Base-by-base conservation (phyloP, 192 early-diverging fungal species). In the Backusella circina region DNA sequence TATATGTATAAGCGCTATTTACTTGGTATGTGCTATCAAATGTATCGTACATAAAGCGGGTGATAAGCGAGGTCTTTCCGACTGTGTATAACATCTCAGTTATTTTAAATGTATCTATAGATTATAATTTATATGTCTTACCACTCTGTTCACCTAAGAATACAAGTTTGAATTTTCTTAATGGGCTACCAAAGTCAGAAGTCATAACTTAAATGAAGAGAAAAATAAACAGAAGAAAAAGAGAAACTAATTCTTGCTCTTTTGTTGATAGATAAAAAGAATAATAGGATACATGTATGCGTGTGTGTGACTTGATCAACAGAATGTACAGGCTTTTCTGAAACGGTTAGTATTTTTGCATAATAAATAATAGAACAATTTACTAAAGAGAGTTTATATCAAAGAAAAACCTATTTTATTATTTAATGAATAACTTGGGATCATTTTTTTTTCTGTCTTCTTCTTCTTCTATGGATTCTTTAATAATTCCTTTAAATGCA, bases 21-120 rank as follows among this genome's bases (percentile, higher is more conserved):
- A 89, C 86, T 82, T 93, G 95, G 85, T 99, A 97, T 32, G 95
- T 96, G 73, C 95, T 96, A 88, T 99, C 96, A 80, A 99, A 99
- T 15, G 95, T 98, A 75, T 99, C 97, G 82, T 99, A 98, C 97
- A 99, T 99, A 85, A 99, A 99, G 30, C 96, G 90, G n/a, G 97
- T 99, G 73, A 99, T 98, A 57, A 99, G 89, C 5, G 96, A 98
- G 1, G 97, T 99, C 81, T 99, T 99, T 41, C 97, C 97, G 33
- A 97, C 97, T 95, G 84, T 44, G 41, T 32, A 65, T 54, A 38
- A 9, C 32, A 16, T 21, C 5, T 18, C 21, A 51, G 0, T 37
- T 9, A 37, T 37, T 37, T 37, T 37, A n/a, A n/a, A n/a, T 37
- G 7, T 37, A 21, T 2, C n/a, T 21, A 21, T 21, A 37, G 10